Evolutionary conservation across 1,284 basidiomycete genomes (phyloP).

Genomic region (Anthracocystis walkeri): DNA sequence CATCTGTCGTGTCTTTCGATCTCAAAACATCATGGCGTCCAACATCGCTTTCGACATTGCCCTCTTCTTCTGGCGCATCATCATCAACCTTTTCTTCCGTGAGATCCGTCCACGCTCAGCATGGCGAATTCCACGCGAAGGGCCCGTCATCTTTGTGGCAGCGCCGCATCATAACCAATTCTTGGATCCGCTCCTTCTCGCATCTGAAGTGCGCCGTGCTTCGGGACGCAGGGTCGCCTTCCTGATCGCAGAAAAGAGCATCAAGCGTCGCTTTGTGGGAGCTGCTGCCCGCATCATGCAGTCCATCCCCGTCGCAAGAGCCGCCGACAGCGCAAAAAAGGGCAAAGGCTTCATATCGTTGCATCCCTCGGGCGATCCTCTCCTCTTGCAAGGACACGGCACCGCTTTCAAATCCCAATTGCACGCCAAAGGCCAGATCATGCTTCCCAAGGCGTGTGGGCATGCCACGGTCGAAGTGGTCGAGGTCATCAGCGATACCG

Average conservation of each 20-base stretch:
- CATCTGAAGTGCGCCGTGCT: slow-evolving; percentile 85
- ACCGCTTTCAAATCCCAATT: slow-evolving; percentile 86
- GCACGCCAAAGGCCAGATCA: slow-evolving; percentile 82
- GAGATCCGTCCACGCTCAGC: slow-evolving; percentile 94
- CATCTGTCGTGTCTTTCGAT: slow-evolving; percentile 55
- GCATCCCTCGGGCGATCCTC: slow-evolving; percentile 74
- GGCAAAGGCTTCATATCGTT: slow-evolving; percentile 82
- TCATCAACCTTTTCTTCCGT: slow-evolving; percentile 96
- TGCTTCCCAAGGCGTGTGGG: slow-evolving; percentile 85
- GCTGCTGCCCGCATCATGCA: slow-evolving; percentile 87
- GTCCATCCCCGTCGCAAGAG: slow-evolving; percentile 82
- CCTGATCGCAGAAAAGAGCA: slow-evolving; percentile 91
- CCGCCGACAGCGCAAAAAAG: slow-evolving; percentile 85
- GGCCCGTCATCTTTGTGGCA: slow-evolving; percentile 94
- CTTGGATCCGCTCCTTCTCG: slow-evolving; percentile 90
- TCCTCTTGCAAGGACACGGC: slow-evolving; percentile 79
- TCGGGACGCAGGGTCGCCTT: slow-evolving; percentile 86
- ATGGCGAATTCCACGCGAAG: slow-evolving; percentile 89
- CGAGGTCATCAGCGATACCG: slow-evolving; percentile 89
- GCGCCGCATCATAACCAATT: slow-evolving; percentile 99
- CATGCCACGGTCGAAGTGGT: slow-evolving; percentile 85
- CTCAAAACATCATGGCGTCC: slow-evolving; percentile 62
- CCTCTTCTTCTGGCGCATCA: slow-evolving; percentile 75
- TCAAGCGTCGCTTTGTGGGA: slow-evolving; percentile 84
- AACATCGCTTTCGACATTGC: slow-evolving; percentile 70